Conservation (phyloP, 169 alveolate species). For the Cryptosporidium ryanae region DNA sequence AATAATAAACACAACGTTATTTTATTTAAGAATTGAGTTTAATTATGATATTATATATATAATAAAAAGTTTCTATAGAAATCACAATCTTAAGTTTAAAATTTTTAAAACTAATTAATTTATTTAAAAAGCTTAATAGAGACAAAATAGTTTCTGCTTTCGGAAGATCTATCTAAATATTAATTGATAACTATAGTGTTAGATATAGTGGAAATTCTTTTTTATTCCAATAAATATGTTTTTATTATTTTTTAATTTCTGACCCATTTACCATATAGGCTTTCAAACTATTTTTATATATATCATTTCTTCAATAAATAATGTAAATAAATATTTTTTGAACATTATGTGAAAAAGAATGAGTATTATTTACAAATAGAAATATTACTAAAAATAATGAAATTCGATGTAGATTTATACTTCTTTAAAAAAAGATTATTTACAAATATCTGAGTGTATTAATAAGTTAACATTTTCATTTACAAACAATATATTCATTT, state of each 20-base stretch:
- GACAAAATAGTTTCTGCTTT: not conserved
- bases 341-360: not conserved
- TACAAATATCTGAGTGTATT: not conserved
- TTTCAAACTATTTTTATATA: slow-evolving; percentile 5
- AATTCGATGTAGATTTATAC: slow-evolving; percentile 11
- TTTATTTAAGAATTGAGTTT: not conserved
- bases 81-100: not conserved
- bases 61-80: not conserved
- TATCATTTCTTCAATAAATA: slow-evolving; percentile 10
- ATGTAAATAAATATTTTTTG: not conserved
- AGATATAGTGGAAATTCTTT: not conserved
- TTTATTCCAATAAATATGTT: slow-evolving; percentile 24
- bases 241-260: slow-evolving; percentile 2
- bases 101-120: not conserved
- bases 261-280: not conserved
- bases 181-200: no score
- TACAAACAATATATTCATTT: not conserved
- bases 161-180: not conserved
- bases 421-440: not conserved
- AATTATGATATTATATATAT: not conserved
- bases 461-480: not conserved
- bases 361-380: slow-evolving; percentile 32
- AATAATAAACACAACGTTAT: not conserved
- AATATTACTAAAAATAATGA: slow-evolving; percentile 8
- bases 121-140: not conserved